phyloP scores from a whole-genome alignment of 768 basidiomycete species.

The Mrakia blollopis region DNA sequence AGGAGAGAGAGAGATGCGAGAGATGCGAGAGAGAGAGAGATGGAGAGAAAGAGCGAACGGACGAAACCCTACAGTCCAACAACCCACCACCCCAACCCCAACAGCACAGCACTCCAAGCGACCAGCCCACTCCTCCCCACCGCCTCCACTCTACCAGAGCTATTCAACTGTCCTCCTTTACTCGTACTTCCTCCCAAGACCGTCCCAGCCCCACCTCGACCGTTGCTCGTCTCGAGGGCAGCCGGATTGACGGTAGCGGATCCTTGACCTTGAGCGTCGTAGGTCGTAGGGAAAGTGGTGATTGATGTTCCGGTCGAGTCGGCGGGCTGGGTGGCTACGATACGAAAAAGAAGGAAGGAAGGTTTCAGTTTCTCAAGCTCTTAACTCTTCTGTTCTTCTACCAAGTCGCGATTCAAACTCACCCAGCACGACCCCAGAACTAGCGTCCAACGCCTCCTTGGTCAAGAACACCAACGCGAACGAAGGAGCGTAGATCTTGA shows the following conservation, averaged over 20 bases:
- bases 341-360: neutral
- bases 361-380: neutral
- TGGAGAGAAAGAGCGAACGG: neutral
- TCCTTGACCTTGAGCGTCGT: slow-evolving; percentile 21
- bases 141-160: neutral
- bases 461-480: slow-evolving; percentile 58
- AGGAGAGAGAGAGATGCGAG: no score
- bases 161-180: slow-evolving; percentile 6
- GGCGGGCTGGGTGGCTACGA: neutral
- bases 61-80: neutral
- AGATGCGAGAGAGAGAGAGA: neutral
- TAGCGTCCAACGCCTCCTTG: slow-evolving; percentile 20
- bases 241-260: slow-evolving; percentile 20
- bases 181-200: slow-evolving; percentile 15
- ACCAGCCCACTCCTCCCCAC: neutral
- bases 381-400: no score
- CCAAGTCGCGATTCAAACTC: neutral
- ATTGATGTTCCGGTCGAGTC: neutral
- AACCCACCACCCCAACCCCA: neutral
- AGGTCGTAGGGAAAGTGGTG: slow-evolving; percentile 30
- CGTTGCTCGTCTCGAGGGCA: slow-evolving; percentile 27
- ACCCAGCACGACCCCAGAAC: neutral
- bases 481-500: slow-evolving; percentile 64
- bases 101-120: neutral
- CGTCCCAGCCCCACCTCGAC: slow-evolving; percentile 10